Evolutionary conservation across 768 basidiomycete species (phyloP).

Genomic region (Sutorius australiensis): DNA sequence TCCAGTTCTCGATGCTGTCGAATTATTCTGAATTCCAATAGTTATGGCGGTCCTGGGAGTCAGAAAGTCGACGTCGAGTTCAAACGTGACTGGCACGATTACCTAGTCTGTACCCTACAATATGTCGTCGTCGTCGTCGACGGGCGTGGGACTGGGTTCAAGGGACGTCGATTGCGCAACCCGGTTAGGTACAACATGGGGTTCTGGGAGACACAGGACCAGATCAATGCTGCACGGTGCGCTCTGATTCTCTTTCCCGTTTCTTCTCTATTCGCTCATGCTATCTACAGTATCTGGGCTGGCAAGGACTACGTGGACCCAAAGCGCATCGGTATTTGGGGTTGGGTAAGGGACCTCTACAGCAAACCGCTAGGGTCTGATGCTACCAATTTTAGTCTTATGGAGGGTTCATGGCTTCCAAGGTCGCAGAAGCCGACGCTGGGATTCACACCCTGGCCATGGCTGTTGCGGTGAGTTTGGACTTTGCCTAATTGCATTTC

Average conservation of each 20-base stretch:
- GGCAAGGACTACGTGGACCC: slow-evolving; percentile 85
- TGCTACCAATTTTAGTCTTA: slow-evolving; percentile 59
- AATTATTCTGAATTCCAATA: slow-evolving; percentile 28
- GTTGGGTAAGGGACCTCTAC: slow-evolving; percentile 67
- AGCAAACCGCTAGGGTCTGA: background rate
- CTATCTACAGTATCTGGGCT: slow-evolving; percentile 64
- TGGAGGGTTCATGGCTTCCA: slow-evolving; percentile 94
- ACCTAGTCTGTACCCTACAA: slow-evolving; percentile 73
- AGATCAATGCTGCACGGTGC: slow-evolving; percentile 83
- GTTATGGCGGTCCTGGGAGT: slow-evolving; percentile 88
- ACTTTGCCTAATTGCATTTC: background rate
- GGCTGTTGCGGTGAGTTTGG: slow-evolving; percentile 73
- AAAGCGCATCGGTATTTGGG: slow-evolving; percentile 92
- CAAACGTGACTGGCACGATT: slow-evolving; percentile 80
- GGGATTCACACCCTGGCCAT: slow-evolving; percentile 89
- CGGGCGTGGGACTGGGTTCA: slow-evolving; percentile 90
- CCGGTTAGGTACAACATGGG: slow-evolving; percentile 88
- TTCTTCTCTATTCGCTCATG: background rate
- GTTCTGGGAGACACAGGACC: slow-evolving; percentile 84
- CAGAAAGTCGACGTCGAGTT: slow-evolving; percentile 72
- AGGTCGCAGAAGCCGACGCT: slow-evolving; percentile 86
- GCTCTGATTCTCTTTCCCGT: slow-evolving; percentile 19
- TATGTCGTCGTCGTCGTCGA: slow-evolving; percentile 89
- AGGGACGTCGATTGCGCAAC: slow-evolving; percentile 80
- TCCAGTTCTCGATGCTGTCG: background rate